Conservation (phyloP, 495 filamentous ascomycete species). For the Podospora tetraspora region DNA sequence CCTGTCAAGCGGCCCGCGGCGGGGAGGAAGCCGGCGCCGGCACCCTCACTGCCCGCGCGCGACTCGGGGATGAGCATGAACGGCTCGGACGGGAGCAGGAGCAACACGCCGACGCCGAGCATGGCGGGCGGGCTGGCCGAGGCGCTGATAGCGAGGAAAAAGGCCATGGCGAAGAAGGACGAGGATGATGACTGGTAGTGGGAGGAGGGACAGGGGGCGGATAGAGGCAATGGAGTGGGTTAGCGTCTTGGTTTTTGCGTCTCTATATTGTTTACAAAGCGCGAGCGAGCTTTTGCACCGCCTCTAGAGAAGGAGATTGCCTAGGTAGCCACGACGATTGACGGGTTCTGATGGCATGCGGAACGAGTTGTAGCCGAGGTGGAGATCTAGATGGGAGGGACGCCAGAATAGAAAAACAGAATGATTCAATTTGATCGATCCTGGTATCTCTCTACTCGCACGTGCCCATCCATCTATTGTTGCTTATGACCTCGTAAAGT, state of each 20-base stretch:
- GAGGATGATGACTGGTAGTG: slow-evolving; percentile 66
- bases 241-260: not conserved
- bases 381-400: not conserved
- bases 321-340: not conserved
- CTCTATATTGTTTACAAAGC: not conserved
- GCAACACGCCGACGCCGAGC: slow-evolving; percentile 61
- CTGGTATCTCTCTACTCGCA: not conserved
- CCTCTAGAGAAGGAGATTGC: not conserved
- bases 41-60: slow-evolving; percentile 52
- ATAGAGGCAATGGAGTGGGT: not conserved
- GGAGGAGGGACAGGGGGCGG: not conserved
- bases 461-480: not conserved
- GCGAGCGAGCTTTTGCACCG: not conserved
- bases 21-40: slow-evolving; percentile 60
- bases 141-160: slow-evolving; percentile 61
- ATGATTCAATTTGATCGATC: not conserved
- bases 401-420: not conserved
- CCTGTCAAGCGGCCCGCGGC: slow-evolving; percentile 78
- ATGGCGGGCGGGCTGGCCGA: slow-evolving; percentile 82
- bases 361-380: not conserved
- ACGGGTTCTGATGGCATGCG: not conserved
- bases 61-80: slow-evolving; percentile 72
- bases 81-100: slow-evolving; percentile 63
- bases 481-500: not conserved
- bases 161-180: slow-evolving; percentile 62